Evolutionary conservation across 371 early-diverging fungal genomes (phyloP).

Genomic region (Actinomortierella wolfii): DNA sequence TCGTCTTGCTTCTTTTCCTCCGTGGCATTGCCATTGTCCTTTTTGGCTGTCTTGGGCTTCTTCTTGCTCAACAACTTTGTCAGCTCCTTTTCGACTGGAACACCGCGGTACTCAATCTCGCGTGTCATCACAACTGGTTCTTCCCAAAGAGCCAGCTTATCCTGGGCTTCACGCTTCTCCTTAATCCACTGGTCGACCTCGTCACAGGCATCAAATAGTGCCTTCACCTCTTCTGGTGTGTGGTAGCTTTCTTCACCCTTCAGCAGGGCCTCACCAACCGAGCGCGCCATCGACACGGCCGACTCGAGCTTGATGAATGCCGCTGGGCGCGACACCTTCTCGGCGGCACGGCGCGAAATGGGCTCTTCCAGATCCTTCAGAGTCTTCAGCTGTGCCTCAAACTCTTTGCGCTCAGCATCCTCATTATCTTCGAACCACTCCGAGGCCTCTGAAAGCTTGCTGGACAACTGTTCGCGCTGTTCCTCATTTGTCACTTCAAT

Average conservation of each 20-base stretch:
- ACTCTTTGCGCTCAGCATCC: slow-evolving; percentile 59
- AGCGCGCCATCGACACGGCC: slow-evolving; percentile 50
- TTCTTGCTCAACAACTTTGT: slow-evolving; percentile 60
- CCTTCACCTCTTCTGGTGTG: slow-evolving; percentile 65
- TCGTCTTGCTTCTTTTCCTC: slow-evolving; percentile 23
- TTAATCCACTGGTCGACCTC: slow-evolving; percentile 66
- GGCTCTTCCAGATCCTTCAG: slow-evolving; percentile 68
- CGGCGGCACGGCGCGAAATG: slow-evolving; percentile 63
- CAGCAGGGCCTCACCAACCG: slow-evolving; percentile 49
- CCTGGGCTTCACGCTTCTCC: slow-evolving; percentile 65
- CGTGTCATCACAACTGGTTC: slow-evolving; percentile 67
- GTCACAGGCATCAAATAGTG: slow-evolving; percentile 50
- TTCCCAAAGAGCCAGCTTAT: slow-evolving; percentile 55
- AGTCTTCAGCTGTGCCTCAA: slow-evolving; percentile 51
- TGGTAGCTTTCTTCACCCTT: slow-evolving; percentile 59
- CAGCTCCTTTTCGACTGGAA: slow-evolving; percentile 56
- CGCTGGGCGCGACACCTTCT: slow-evolving; percentile 65
- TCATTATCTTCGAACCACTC: slow-evolving; percentile 92
- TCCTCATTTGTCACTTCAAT: slow-evolving; percentile 69
- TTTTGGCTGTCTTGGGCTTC: slow-evolving; percentile 57
- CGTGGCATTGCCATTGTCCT: slow-evolving; percentile 11
- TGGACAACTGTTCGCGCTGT: slow-evolving; percentile 71
- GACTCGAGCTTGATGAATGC: slow-evolving; percentile 56
- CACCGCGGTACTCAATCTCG: slow-evolving; percentile 51
- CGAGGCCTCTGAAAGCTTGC: slow-evolving; percentile 61